Base-by-base conservation (phyloP, 169 alveolate species). In the Plasmodium relictum region DNA sequence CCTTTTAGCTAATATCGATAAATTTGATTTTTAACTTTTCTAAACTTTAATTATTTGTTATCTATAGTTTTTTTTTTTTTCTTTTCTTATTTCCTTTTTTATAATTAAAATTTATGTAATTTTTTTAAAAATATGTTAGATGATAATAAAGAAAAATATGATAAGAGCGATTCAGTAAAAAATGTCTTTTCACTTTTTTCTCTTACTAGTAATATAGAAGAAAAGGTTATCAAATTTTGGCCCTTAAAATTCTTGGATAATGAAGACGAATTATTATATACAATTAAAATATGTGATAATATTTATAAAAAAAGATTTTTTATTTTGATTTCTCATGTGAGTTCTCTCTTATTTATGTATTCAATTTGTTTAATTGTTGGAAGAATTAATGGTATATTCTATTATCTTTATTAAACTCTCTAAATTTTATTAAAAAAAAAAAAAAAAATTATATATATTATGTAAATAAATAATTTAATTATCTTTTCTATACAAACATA, bases 211-310 rank as follows among this genome's bases (percentile, higher is more conserved):
- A 70, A 61, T 70, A 65, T 45, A 69, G 56, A 83, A 10, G 91
- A 83, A 54, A 70, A 45, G 62, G 73, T 59, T 42, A 66, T 83
- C 39, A 54, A 54, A 10, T 69, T 83, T 41, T 83, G 80, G 80
- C 91, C 91, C 24, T 73, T 83, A 62, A 83, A 70, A 70, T 83
- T 83, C 68, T 68, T 20, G 48, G 80, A 83, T 22, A 83, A 83
- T 12, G 91, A 83, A 8, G 91, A 83, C 37, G 91, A 83, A 31
- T 54, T 26, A 10, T 0, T 61, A n/a, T 83, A 83, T 44, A 58
- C 68, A 31, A 48, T 56, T 37, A 68, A 83, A 68, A 66, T 70
- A 68, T 83, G 85, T 70, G 73, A 70, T 48, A 83, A 83, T 70
- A 83, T 83, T 16, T 58, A 56, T 56, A 83, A 58, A 37, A 83